Conservation (phyloP, 78 protist genomes). For the Emiliania huxleyi region DNA sequence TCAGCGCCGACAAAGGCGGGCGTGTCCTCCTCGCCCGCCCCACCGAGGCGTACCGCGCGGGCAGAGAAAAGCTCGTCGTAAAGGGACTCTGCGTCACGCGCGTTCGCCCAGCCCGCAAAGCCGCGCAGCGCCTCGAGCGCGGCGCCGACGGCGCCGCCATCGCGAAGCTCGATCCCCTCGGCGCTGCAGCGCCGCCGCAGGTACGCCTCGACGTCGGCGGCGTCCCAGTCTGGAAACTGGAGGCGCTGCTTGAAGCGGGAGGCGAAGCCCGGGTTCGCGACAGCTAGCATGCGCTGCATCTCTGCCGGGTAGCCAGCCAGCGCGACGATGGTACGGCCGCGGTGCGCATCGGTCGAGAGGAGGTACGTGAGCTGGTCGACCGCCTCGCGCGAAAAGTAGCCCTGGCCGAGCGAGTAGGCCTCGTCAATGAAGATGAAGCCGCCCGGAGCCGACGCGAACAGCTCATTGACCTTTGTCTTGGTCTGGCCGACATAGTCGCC, state of each 20-base stretch:
- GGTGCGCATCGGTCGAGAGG: not conserved
- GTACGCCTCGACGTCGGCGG: not conserved
- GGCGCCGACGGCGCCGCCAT: not conserved
- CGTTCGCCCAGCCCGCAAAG: not conserved
- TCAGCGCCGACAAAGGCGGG: not conserved
- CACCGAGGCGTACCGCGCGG: not conserved
- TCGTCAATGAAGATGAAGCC: conserved; percentile 66
- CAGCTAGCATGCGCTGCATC: conserved; percentile 28
- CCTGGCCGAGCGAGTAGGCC: conserved; percentile 48
- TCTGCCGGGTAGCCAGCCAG: conserved; percentile 50
- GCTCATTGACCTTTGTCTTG: not conserved
- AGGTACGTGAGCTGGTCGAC: not conserved
- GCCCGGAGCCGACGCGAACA: conserved; percentile 9
- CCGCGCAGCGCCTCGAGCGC: not conserved
- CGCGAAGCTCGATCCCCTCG: not conserved
- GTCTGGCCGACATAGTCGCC: conserved; percentile 2
- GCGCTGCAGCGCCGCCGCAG: not conserved
- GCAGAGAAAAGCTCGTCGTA: not conserved
- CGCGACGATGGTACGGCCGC: not conserved
- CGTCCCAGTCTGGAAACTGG: conserved; percentile 35
- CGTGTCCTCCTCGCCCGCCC: not conserved
- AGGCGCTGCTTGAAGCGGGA: conserved; percentile 1
- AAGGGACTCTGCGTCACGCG: not conserved
- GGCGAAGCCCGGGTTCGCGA: conserved; percentile 22
- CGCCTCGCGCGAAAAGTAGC: conserved; percentile 1